Conservation (phyloP, 1,284 basidiomycete species). For the Agaricales sp. region DNA sequence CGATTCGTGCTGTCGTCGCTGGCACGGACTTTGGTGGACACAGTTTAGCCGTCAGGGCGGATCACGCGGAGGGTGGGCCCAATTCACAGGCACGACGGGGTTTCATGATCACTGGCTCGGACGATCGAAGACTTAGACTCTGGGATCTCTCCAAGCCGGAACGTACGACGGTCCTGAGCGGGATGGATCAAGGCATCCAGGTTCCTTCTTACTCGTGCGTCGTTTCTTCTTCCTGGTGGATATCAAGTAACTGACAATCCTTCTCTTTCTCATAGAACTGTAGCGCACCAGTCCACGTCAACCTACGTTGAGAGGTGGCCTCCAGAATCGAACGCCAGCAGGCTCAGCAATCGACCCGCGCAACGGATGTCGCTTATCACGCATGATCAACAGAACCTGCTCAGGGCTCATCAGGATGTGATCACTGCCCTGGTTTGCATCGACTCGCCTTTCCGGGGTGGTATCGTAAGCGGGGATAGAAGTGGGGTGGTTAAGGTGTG, state of each 20-base stretch:
- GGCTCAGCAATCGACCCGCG: conserved; percentile 52
- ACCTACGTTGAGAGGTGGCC: conserved; percentile 60
- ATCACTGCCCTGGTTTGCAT: conserved; percentile 74
- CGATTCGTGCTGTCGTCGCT: conserved; percentile 54
- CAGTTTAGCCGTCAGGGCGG: conserved; percentile 37
- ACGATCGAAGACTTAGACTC: conserved; percentile 71
- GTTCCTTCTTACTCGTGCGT: conserved; percentile 59
- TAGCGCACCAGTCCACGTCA: conserved; percentile 30
- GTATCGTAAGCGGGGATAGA: conserved; percentile 79
- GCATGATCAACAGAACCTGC: conserved; percentile 67
- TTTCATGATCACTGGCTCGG: conserved; percentile 74
- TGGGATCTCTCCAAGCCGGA: conserved; percentile 76
- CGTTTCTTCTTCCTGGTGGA: conserved; percentile 2
- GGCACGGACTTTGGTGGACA: conserved; percentile 70
- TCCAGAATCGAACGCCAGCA: conserved; percentile 27
- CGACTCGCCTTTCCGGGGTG: conserved; percentile 80
- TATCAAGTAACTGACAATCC: conserved; percentile 2
- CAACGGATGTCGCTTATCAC: conserved; percentile 72
- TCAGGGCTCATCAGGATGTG: conserved; percentile 76
- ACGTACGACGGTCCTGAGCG: conserved; percentile 63
- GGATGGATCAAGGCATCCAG: conserved; percentile 58
- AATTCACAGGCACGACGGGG: conserved; percentile 37
- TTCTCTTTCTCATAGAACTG: conserved; percentile 13
- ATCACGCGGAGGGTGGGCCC: conserved; percentile 28
- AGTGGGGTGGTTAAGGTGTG: conserved; percentile 77